Evolutionary conservation across 139 green algal species (phyloP), one percentile per base, ranked within the genome.

Genomic region (Chlorella ohadii): DNA sequence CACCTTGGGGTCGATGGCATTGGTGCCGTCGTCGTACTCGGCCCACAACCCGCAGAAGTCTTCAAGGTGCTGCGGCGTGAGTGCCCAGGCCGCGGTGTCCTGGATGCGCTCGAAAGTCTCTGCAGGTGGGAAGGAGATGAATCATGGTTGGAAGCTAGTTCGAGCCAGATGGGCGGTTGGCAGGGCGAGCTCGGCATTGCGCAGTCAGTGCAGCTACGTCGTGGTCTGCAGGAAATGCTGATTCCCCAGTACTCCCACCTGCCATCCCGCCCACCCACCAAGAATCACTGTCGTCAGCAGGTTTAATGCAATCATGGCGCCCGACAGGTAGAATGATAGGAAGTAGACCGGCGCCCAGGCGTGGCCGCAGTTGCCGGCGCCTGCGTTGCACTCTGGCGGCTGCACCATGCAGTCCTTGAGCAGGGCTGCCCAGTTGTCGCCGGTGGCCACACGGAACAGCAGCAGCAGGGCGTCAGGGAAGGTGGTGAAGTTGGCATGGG

Each of bases 1-100:
- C 44, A 94, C 75, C 71, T 71, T 76, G 31, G 92, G 86, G 23
- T 84, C 51, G 70, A 97, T 95, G 73, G 84, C 91, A 61, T 90
- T 91, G 23, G 51, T 90, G 77, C 92, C 94, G 65, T 96, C 92
- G 82, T 94, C 90, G 66, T 95, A 96, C 87, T 96, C 90, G 9
- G 87, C 87, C 94, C 94, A 97, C 55, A 96, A 89, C 57, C 90
- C 85, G n/a, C 92, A 86, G 73, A 97, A 96, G 31, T 94, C 87
- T 61, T 88, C 78, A 12, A 88, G 70, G 5, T 71, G 36, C 38
- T 67, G 68, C 12, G 86, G 82, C 7, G 59, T 87, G 41, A 90
- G 71, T 31, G 47, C 81, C 83, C 89, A 93, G 28, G 85, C 68
- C 15, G 89, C 91, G 70, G 91, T 88, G 83, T 94, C 86, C 83